phyloP scores from a whole-genome alignment of 1,139 yeast genomes.

The Arxiozyma heterogenica region DNA sequence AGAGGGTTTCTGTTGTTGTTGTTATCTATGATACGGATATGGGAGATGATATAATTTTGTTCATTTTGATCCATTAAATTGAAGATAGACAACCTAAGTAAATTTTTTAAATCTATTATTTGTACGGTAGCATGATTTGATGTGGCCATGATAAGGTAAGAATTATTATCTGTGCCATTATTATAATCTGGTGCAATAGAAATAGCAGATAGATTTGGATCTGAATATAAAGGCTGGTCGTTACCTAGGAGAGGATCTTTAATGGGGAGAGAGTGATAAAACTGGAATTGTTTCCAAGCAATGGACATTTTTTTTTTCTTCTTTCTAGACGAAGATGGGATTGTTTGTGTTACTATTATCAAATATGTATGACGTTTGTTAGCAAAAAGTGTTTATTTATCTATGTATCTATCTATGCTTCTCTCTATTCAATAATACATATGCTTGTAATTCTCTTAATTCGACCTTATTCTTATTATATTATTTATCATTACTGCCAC shows the following conservation, averaged over 20 bases:
- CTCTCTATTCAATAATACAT: too few relatives aligned
- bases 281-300: slow-evolving; percentile 81
- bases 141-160: slow-evolving; percentile 52
- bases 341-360: too few relatives aligned
- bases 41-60: slow-evolving; percentile 55
- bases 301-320: background rate
- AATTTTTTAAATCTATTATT: slow-evolving; percentile 42
- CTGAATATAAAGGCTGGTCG: slow-evolving; percentile 61
- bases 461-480: too few relatives aligned
- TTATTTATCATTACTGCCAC: too few relatives aligned
- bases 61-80: slow-evolving; percentile 25
- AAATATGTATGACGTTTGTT: too few relatives aligned
- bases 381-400: too few relatives aligned
- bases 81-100: slow-evolving; percentile 16
- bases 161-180: slow-evolving; percentile 33
- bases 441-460: too few relatives aligned
- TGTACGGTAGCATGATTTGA: slow-evolving; percentile 44
- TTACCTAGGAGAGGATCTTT: slow-evolving; percentile 71
- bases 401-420: too few relatives aligned
- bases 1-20: slow-evolving; percentile 33
- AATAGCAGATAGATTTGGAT: slow-evolving; percentile 58
- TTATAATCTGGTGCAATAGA: slow-evolving; percentile 37
- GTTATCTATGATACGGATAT: slow-evolving; percentile 40
- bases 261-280: slow-evolving; percentile 77
- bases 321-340: too few relatives aligned